These are phyloP conservation scores for Millerago galiae DNA, from an alignment of 805 yeast species.

Conservation along the genomic window DNA sequence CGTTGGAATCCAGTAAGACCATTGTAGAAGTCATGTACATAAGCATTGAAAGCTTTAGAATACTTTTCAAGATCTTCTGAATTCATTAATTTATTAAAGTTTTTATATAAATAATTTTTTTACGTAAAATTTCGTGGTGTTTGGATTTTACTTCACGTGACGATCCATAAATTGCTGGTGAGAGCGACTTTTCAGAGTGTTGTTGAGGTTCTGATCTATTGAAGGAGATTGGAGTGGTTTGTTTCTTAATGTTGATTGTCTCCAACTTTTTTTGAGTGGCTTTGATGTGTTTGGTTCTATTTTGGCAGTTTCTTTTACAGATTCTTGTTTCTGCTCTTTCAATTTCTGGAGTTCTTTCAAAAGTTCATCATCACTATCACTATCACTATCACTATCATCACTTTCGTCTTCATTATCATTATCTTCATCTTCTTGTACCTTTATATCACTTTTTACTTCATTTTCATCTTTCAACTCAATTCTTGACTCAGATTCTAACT, in stretches of 20 bases:
- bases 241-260: slow-evolving; percentile 27
- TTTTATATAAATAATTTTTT: too few species aligned
- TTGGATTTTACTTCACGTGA: slow-evolving; percentile 8
- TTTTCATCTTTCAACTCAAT: neutral
- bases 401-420: slow-evolving; percentile 26
- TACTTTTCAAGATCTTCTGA: too few species aligned
- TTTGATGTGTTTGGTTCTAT: slow-evolving; percentile 16
- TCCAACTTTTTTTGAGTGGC: slow-evolving; percentile 26
- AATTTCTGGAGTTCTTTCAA: slow-evolving; percentile 34
- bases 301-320: slow-evolving; percentile 12
- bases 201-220: slow-evolving; percentile 26
- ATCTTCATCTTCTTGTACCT: neutral
- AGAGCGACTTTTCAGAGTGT: slow-evolving; percentile 19
- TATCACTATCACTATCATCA: slow-evolving; percentile 30
- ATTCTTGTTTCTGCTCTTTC: slow-evolving; percentile 25
- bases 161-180: slow-evolving; percentile 19
- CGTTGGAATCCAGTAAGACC: neutral
- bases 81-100: too few species aligned
- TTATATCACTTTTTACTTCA: neutral
- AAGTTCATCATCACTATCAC: slow-evolving; percentile 36
- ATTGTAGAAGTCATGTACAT: slow-evolving; percentile 2
- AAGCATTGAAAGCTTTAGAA: too few species aligned
- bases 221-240: slow-evolving; percentile 8
- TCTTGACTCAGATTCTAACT: neutral
- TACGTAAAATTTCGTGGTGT: slow-evolving; percentile 1